Conservation (phyloP, 306 rosid species). For the Vachellia collinsii region DNA sequence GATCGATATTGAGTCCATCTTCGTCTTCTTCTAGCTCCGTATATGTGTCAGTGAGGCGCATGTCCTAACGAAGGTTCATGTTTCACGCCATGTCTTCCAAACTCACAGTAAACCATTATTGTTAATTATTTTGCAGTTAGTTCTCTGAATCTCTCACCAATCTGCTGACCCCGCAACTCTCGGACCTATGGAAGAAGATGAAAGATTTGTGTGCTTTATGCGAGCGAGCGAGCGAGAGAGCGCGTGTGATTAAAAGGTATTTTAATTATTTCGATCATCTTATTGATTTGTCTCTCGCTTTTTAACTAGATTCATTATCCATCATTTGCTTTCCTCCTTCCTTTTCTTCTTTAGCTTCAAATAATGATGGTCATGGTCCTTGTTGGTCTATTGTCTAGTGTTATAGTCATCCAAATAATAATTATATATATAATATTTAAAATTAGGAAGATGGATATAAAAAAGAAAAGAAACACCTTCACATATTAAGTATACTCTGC, state of each 20-base stretch:
- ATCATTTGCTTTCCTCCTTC: background rate
- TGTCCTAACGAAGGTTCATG: background rate
- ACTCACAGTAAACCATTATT: constrained; percentile 23
- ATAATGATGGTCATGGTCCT: background rate
- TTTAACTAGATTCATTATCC: background rate
- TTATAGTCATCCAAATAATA: background rate
- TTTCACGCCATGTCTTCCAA: constrained; percentile 29
- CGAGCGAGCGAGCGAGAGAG: background rate
- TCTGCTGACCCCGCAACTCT: constrained; percentile 15
- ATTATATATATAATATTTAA: no score
- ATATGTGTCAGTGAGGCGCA: background rate
- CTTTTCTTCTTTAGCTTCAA: background rate
- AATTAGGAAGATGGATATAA: no score
- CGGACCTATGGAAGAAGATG: constrained; percentile 1
- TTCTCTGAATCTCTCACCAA: background rate
- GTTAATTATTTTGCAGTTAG: constrained; percentile 16
- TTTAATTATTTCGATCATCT: constrained; percentile 28
- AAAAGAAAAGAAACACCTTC: no score
- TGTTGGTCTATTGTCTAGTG: background rate
- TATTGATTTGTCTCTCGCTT: constrained; percentile 13
- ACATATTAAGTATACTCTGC: no score
- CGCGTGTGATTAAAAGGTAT: constrained; percentile 13
- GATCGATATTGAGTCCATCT: background rate
- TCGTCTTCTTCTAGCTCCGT: background rate
- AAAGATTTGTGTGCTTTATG: background rate